Base-by-base conservation (phyloP, 768 basidiomycete genomes). In the Psilocybe cubensis region DNA sequence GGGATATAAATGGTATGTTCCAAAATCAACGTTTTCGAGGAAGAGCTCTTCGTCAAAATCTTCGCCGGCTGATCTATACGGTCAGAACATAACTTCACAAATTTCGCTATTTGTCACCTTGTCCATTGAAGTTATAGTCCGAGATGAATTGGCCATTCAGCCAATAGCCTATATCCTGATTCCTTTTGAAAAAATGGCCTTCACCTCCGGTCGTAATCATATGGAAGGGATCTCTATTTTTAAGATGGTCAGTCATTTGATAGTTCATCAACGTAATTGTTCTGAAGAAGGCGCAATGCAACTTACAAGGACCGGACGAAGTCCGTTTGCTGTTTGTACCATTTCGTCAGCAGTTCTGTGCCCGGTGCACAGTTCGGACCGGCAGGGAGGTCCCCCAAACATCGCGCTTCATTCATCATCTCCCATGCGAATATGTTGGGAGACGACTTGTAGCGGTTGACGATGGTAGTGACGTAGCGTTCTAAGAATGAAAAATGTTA, bases 381-480 rank as follows among this genome's bases (percentile, higher is more conserved):
- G 3, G 74, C 71, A 4, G 80, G 76, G n/a, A 83, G 74, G 52
- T 85, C 82, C 10, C 82, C 77, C 12, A 77, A 66, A 64, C 82
- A 85, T 10, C 83, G 76, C 4, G 83, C 83, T 59, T 84, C 83
- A 57, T 83, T 86, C 72, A 83, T 79, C 31, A 84, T 76, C 64
- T 86, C 83, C 83, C 83, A 85, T 1, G 76, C 83, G 55, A 86
- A 77, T 52, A 86, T 77, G 41, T 77, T 79, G 4, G 84, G 77
- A 42, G 84, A 85, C 61, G 77, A 70, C 50, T 80, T 77, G 69
- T 82, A 82, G 62, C 81, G 65, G 56, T 76, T 70, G 29, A 83
- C 78, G 41, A 81, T 78, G n/a, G 72, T 75, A 49, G 70, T 73
- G 33, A 82, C 76, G 61, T 83, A 83, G 53, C 76, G 76, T 61